phyloP scores from a whole-genome alignment of 225 moss, liverwort and hornwort species.

The Anthoceros angustus region DNA sequence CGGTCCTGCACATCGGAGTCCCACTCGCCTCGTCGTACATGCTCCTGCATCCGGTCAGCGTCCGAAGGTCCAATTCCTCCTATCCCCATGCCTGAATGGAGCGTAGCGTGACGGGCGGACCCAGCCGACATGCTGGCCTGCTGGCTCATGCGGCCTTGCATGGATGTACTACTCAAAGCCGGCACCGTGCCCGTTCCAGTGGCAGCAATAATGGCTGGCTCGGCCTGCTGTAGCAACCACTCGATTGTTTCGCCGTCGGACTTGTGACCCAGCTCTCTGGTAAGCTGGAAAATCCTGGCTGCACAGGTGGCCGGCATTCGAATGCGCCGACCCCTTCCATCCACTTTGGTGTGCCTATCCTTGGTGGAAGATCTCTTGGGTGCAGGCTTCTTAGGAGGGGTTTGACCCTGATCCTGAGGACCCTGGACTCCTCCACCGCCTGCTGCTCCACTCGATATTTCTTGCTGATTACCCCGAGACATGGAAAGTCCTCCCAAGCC shows the following conservation, averaged over 20 bases:
- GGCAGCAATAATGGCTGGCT: conserved; percentile 73
- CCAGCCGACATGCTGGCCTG: conserved; percentile 4
- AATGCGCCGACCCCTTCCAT: conserved; percentile 92
- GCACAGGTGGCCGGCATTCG: conserved; percentile 98
- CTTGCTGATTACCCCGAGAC: conserved; percentile 24
- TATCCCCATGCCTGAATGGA: conserved; percentile 24
- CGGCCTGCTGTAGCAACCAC: conserved; percentile 97
- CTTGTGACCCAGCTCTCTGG: conserved; percentile 86
- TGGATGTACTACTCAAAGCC: conserved; percentile 20
- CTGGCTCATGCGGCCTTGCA: conserved; percentile 1
- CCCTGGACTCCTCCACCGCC: conserved; percentile 26
- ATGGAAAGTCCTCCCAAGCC: conserved; percentile 37
- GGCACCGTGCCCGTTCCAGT: conserved; percentile 94
- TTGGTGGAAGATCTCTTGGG: conserved; percentile 96
- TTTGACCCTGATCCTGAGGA: conserved; percentile 10
- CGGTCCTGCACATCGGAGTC: conserved; percentile 53
- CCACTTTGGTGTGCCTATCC: conserved; percentile 95
- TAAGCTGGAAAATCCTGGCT: conserved; percentile 97
- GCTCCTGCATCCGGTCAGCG: conserved; percentile 55
- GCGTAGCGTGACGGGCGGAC: conserved; percentile 9
- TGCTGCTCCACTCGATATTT: conserved; percentile 14
- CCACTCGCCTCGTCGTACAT: conserved; percentile 54
- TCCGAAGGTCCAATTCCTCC: conserved; percentile 55
- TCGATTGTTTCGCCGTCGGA: conserved; percentile 97
- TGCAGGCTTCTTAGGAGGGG: conserved; percentile 57